Evolutionary conservation across 257 asterid genomes (phyloP), one percentile per base, ranked within the genome.

Genomic region (Solanum piurae): DNA sequence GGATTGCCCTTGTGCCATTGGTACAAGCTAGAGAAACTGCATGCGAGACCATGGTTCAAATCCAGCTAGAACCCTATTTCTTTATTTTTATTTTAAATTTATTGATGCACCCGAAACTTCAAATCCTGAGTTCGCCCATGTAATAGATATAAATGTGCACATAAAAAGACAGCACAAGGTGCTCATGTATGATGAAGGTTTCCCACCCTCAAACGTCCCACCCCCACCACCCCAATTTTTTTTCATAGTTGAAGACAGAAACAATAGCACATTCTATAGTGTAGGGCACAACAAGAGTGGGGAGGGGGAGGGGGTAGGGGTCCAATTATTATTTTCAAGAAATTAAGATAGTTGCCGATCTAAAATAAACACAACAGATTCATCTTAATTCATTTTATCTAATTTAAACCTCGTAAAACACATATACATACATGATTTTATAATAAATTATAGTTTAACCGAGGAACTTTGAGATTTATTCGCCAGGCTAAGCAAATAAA

Each of bases 81-180:
- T 52, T 52, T 52, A 0, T 1, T 46, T 46, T 46, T 52, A 52
- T 18, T 52, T 52, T 52, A 52, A 49, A 18, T 52, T 16, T 52
- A 52, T 16, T 16, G 1, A 52, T 52, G 0, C n/a, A 52, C 23
- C 23, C 62, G 1, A 52, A 52, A 6, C 0, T 52, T 52, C 62
- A 52, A 52, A 52, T 0, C 1, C 4, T 52, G 1, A 0, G 0
- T 52, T 2, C 62, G 0, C 4, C 9, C 3, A 3, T 2, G 1
- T 52, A 49, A 16, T 52, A 16, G 3, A 18, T 55, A 55, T 55
- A 20, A 58, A 77, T 42, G n/a, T 77, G 62, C 84, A 40, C 33
- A 76, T 6, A 40, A 77, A 55, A 18, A 79, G 27, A 44, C 66
- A 8, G 44, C 66, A 44, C 38, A 79, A 44, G 40, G 66, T 79